Evolutionary conservation across 2,329 filamentous ascomycete species (phyloP).

Genomic region (Penicillium occitanis): DNA sequence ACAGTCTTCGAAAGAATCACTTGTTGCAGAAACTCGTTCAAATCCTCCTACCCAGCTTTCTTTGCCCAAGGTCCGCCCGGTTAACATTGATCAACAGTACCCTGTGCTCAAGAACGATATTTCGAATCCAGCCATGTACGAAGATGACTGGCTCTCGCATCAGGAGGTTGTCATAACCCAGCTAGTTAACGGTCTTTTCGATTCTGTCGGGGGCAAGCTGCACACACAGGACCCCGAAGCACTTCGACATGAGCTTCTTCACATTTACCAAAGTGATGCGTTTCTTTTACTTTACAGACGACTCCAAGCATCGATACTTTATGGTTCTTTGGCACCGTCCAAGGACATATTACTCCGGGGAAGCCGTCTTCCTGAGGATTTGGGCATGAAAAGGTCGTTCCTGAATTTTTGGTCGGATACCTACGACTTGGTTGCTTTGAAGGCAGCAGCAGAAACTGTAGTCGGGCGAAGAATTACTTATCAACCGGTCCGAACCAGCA

Average conservation of each 20-base stretch:
- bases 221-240: conserved; percentile 28
- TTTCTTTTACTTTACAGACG: conserved; percentile 56
- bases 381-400: conserved; percentile 59
- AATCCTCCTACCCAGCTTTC: conserved; percentile 32
- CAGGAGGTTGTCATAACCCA: conserved; percentile 63
- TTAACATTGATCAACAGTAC: conserved; percentile 41
- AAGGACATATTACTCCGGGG: conserved; percentile 51
- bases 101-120: conserved; percentile 57
- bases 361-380: conserved; percentile 54
- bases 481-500: conserved; percentile 19
- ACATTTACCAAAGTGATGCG: conserved; percentile 54
- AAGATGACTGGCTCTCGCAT: conserved; percentile 62
- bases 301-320: conserved; percentile 58
- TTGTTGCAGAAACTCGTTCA: conserved; percentile 18
- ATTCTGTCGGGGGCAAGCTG: conserved; percentile 31
- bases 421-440: conserved; percentile 55
- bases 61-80: conserved; percentile 31
- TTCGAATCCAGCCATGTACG: conserved; percentile 58
- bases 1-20: conserved; percentile 4
- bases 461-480: conserved; percentile 53
- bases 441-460: conserved; percentile 58
- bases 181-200: conserved; percentile 58
- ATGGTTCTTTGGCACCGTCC: conserved; percentile 58
- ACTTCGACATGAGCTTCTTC: conserved; percentile 52
- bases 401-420: conserved; percentile 58